These are phyloP conservation scores for Nicotiana rustica DNA, from an alignment of 305 asterid genomes.

Conservation along the genomic window DNA sequence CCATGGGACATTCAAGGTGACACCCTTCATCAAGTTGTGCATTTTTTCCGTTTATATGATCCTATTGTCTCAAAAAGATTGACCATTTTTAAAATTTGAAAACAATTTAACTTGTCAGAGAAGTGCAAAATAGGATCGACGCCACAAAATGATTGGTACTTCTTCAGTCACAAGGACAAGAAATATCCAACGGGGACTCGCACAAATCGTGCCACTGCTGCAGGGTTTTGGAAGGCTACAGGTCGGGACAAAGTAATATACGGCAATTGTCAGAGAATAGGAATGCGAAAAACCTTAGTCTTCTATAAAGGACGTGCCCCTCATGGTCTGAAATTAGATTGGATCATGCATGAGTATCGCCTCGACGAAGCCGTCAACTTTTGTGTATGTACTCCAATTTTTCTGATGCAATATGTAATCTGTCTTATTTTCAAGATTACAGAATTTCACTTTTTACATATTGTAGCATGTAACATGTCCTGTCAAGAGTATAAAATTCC, in stretches of 20 bases:
- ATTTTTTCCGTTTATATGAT: background rate
- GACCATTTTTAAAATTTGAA: no score
- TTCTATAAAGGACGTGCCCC: conserved; percentile 96
- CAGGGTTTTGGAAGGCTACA: conserved; percentile 98
- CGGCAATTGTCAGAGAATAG: conserved; percentile 71
- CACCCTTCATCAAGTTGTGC: background rate
- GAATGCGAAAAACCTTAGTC: conserved; percentile 93
- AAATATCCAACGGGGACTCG: conserved; percentile 94
- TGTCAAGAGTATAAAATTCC: no score
- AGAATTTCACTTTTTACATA: no score
- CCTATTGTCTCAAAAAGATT: no score
- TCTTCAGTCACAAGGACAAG: conserved; percentile 97
- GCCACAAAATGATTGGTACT: conserved; percentile 96
- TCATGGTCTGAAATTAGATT: conserved; percentile 89
- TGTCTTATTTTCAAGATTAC: no score
- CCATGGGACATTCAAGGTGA: conserved; percentile 96
- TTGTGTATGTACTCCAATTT: background rate
- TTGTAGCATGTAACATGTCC: background rate
- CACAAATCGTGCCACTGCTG: conserved; percentile 92
- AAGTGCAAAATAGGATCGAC: conserved; percentile 91
- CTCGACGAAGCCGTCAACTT: conserved; percentile 47
- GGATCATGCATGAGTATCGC: conserved; percentile 98
- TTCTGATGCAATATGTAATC: background rate
- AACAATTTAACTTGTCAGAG: conserved; percentile 46
- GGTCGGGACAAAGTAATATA: conserved; percentile 89